Conservation (phyloP, 805 yeast species). For the Lipomyces yamadae region DNA sequence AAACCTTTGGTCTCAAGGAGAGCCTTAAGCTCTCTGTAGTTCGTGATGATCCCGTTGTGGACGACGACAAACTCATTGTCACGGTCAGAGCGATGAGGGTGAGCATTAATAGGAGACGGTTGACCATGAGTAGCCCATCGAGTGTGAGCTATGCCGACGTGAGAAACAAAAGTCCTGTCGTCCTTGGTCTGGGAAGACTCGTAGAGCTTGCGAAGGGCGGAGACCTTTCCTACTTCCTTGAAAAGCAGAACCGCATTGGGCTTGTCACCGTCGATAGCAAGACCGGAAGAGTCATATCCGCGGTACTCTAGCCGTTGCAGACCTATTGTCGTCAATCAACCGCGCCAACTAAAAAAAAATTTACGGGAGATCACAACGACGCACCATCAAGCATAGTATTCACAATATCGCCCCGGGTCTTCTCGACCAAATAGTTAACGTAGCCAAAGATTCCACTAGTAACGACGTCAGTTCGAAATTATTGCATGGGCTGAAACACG, state of each 20-base stretch:
- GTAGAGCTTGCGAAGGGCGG: conserved; percentile 69
- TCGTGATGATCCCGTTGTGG: conserved; percentile 98
- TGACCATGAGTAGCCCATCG: conserved; percentile 99
- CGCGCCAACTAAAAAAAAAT: background rate
- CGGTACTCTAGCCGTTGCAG: conserved; percentile 87
- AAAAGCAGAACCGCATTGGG: conserved; percentile 71
- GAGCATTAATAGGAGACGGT: conserved; percentile 85
- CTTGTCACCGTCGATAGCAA: conserved; percentile 90
- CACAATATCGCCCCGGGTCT: conserved; percentile 88
- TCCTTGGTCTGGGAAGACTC: conserved; percentile 57
- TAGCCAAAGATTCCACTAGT: conserved; percentile 95
- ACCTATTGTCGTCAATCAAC: conserved; percentile 39
- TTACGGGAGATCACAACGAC: background rate
- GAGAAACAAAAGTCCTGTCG: conserved; percentile 71
- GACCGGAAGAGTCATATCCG: conserved; percentile 97
- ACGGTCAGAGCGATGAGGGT: conserved; percentile 91
- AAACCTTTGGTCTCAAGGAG: conserved; percentile 79
- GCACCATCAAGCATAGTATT: conserved; percentile 87
- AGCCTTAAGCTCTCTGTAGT: conserved; percentile 87
- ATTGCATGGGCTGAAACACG: background rate
- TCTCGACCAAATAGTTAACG: conserved; percentile 91
- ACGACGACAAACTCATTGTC: conserved; percentile 85
- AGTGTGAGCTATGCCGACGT: conserved; percentile 97
- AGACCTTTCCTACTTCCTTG: conserved; percentile 92
- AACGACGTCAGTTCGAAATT: background rate